A percentile compares a stretch with the other conserved stretches of the same genome.
Conservation (phyloP, 345 rosid genomes). For the Populus deltoides region DNA sequence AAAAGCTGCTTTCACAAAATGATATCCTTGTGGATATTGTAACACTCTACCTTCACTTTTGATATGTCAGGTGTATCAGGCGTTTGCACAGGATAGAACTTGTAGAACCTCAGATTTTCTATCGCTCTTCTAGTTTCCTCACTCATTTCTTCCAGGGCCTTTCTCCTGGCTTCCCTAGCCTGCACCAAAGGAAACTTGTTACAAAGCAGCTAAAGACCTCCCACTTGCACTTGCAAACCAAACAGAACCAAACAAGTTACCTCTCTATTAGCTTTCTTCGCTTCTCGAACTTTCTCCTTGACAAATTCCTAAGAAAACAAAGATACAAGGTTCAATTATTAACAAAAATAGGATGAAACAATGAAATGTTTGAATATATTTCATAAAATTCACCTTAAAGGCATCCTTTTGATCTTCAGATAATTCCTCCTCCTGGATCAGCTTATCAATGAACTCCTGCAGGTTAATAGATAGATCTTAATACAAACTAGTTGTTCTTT, state of each 20-base stretch:
- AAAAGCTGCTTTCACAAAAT: not conserved
- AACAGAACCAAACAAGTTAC: conserved; percentile 29
- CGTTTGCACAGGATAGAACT: conserved; percentile 79
- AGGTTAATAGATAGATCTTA: conserved; percentile 18
- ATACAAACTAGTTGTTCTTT: not conserved
- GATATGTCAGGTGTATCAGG: conserved; percentile 74
- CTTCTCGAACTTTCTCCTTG: conserved; percentile 79
- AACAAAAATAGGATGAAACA: not conserved
- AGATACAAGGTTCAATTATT: not conserved
- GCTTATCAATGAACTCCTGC: conserved; percentile 69
- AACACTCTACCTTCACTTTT: conserved; percentile 49
- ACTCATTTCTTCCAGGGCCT: conserved; percentile 74
- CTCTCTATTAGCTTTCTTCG: conserved; percentile 81
- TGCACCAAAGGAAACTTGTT: conserved; percentile 23
- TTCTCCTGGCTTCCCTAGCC: conserved; percentile 90
- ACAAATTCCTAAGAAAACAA: conserved; percentile 58
- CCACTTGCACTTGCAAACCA: not conserved
- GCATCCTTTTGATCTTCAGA: conserved; percentile 80
- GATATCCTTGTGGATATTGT: not conserved
- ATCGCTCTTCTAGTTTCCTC: conserved; percentile 64
- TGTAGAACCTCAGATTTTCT: conserved; percentile 77
- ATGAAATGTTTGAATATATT: conserved; percentile 9
- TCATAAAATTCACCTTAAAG: conserved; percentile 53
- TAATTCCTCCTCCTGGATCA: conserved; percentile 59
- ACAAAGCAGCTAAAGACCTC: not conserved